Evolutionary conservation across 2,329 filamentous ascomycete species (phyloP), one percentile per base, ranked within the genome.

Genomic region (Penicillium sp.): DNA sequence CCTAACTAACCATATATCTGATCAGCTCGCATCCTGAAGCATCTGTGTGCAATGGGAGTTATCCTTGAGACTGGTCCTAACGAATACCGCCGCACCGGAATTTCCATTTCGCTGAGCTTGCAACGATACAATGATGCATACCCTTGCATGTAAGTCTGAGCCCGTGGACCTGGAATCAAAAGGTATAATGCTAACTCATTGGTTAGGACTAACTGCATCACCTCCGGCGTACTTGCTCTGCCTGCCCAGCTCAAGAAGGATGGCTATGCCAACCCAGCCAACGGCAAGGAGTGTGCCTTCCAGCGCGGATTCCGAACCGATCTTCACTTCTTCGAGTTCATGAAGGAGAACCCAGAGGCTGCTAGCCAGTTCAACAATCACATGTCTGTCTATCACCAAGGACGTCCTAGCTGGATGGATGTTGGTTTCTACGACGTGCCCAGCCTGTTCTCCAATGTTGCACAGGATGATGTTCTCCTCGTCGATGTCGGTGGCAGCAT

Each of bases 401-500:
- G 66, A 1, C 66, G 67, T 17, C 63, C 66, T 10, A 67, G 67
- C 50, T 73, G 70, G 70, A 71, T 70, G 61, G 70, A 71, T 36
- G 53, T 57, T 2, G 65, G 62, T 43, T 81, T 53, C 57, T 73
- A 68, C 45, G 64, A 69, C 7, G 67, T 72, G 1, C 42, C 62
- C 6, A 50, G 53, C 3, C 55, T 71, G 6, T 55, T 69, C 21
- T 5, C 51, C 1, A 33, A 53, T 6, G 36, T 57, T 1, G 49
- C 36, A 2, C 36, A 51, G 0, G 49, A 68, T 0, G 65, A 64
- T 27, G 68, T 72, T 8, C 62, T 73, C 1, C 55, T 76, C 2
- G 77, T 81, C 2, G 79, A 82, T 58, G 68, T 81, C 1, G 79
- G 77, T 9, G 79, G 78, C 3, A 69, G 71, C 33, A 49, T 73